Evolutionary conservation across 371 early-diverging fungal genomes (phyloP).

Genomic region (Syncephalastrum racemosum): DNA sequence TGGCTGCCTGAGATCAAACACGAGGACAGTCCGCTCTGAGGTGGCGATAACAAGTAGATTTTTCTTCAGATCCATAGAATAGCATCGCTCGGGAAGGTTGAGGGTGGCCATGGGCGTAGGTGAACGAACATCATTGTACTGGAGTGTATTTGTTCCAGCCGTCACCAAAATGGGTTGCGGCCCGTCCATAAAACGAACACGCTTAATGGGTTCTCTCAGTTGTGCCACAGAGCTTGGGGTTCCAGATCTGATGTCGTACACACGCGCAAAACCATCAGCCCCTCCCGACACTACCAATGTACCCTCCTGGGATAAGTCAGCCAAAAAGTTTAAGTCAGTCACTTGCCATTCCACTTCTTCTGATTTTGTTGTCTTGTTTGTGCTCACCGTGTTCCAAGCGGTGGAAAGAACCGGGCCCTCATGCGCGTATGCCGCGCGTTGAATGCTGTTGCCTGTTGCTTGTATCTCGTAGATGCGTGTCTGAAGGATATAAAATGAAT

Average conservation of each 20-base stretch:
- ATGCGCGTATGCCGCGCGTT: slow-evolving; percentile 79
- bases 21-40: slow-evolving; percentile 67
- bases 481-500: slow-evolving; percentile 37
- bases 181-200: slow-evolving; percentile 70
- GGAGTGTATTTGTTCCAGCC: slow-evolving; percentile 94
- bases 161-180: slow-evolving; percentile 73
- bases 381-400: slow-evolving; percentile 80
- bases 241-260: slow-evolving; percentile 76
- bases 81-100: slow-evolving; percentile 82
- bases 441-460: slow-evolving; percentile 64
- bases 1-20: slow-evolving; percentile 82
- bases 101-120: slow-evolving; percentile 73
- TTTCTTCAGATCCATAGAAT: slow-evolving; percentile 80
- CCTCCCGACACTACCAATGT: slow-evolving; percentile 38
- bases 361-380: too few relatives aligned
- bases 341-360: too few relatives aligned
- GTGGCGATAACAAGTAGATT: slow-evolving; percentile 41
- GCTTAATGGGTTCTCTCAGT: slow-evolving; percentile 79
- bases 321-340: too few relatives aligned
- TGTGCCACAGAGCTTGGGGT: slow-evolving; percentile 75
- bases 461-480: slow-evolving; percentile 91
- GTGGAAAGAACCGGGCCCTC: slow-evolving; percentile 83
- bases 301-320: slow-evolving; percentile 22
- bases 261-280: slow-evolving; percentile 75
- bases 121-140: slow-evolving; percentile 90